These are phyloP conservation scores for Elongisporangium senticosum DNA, from an alignment of 352 stramenopile species.

Conservation along the genomic window DNA sequence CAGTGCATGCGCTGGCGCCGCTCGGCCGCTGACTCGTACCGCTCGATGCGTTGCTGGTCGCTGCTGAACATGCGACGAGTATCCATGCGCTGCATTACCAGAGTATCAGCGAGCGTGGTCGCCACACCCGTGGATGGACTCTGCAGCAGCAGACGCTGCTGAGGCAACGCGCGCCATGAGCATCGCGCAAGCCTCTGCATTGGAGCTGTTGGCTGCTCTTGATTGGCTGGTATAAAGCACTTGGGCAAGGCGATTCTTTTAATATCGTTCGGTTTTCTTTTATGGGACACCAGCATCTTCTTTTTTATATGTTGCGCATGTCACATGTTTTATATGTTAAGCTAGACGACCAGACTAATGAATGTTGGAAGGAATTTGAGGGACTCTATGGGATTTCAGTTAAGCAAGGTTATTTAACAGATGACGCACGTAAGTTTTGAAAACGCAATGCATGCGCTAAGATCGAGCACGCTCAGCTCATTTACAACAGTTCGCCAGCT, in stretches of 20 bases:
- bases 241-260: neutral
- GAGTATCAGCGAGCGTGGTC: neutral
- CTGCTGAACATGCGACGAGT: neutral
- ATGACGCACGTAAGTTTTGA: too few species aligned
- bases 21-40: neutral
- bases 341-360: too few species aligned
- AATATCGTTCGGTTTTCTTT: too few species aligned
- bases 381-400: too few species aligned
- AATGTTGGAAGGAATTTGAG: too few species aligned
- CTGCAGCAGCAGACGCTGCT: neutral
- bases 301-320: too few species aligned
- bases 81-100: neutral
- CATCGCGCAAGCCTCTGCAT: neutral
- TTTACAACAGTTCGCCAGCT: too few species aligned
- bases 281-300: too few species aligned
- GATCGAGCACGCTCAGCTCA: too few species aligned
- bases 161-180: neutral
- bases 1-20: conserved; percentile 8
- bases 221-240: neutral
- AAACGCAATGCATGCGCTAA: too few species aligned
- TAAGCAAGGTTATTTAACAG: too few species aligned
- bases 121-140: neutral
- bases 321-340: too few species aligned
- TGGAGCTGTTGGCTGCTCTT: neutral
- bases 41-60: neutral